Evolutionary conservation across 176 grass and related monocot species (phyloP).

Genomic region (Carex cristatella): DNA sequence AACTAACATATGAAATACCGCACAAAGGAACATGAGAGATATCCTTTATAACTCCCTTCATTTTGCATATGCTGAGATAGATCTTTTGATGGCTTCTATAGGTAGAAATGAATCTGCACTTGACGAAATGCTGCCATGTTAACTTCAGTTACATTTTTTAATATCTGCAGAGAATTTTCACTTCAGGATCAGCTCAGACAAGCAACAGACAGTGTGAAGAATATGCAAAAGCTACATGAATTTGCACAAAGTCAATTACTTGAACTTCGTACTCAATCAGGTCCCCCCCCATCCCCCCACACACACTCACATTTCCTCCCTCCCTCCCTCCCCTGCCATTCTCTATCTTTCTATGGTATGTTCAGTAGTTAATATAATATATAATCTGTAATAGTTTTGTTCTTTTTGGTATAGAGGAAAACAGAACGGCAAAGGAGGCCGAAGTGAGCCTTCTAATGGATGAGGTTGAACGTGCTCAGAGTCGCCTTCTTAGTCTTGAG

Average conservation of each 20-base stretch:
- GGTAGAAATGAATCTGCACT: not conserved
- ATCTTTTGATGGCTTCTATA: not conserved
- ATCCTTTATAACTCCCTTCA: not conserved
- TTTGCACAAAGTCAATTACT: slow-evolving; percentile 91
- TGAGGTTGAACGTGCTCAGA: slow-evolving; percentile 95
- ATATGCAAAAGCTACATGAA: slow-evolving; percentile 98
- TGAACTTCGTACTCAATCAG: slow-evolving; percentile 98
- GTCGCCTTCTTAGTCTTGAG: slow-evolving; percentile 88
- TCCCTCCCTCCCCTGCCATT: not conserved
- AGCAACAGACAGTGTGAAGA: slow-evolving; percentile 95
- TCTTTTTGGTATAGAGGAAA: slow-evolving; percentile 62
- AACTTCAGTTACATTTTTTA: not conserved
- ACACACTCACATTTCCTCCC: not conserved
- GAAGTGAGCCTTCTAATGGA: slow-evolving; percentile 92
- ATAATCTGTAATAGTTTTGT: not conserved
- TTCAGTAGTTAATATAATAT: not conserved
- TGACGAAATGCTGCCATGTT: not conserved
- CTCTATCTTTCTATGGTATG: not conserved
- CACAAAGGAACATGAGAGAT: not conserved
- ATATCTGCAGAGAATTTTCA: slow-evolving; percentile 57
- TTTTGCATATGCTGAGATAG: not conserved
- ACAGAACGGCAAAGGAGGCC: slow-evolving; percentile 79
- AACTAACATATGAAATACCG: not conserved
- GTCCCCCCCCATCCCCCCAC: slow-evolving; percentile 6
- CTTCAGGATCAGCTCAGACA: slow-evolving; percentile 96